Percentiles rank a stretch among this genome's conserved stretches.
Conservation (phyloP, 371 early-diverging fungal species). For the Saksenaea oblongispora region DNA sequence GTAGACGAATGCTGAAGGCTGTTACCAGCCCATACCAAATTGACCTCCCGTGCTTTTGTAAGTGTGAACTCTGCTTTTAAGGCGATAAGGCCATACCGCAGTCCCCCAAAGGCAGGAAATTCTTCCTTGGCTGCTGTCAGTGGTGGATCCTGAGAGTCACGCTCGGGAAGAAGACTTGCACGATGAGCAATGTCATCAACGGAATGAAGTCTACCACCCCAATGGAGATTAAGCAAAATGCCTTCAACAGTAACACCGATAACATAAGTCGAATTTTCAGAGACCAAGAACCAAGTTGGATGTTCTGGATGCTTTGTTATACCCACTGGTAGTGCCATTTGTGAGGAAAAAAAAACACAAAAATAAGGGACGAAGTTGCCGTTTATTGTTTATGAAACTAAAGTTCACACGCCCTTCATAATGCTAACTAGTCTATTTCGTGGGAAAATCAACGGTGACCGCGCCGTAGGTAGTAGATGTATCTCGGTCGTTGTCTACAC, state of each 20-base stretch:
- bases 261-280: slow-evolving; percentile 32
- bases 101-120: slow-evolving; percentile 42
- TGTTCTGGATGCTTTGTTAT: slow-evolving; percentile 21
- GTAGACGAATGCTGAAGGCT: not conserved
- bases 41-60: slow-evolving; percentile 35
- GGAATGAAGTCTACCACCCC: slow-evolving; percentile 32
- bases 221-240: slow-evolving; percentile 33
- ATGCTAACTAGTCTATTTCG: not conserved
- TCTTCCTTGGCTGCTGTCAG: slow-evolving; percentile 38
- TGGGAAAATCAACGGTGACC: not conserved
- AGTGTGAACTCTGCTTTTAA: slow-evolving; percentile 24
- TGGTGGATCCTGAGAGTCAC: slow-evolving; percentile 34
- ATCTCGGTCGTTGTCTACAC: not conserved
- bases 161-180: slow-evolving; percentile 2
- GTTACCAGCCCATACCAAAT: slow-evolving; percentile 16
- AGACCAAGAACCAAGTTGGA: slow-evolving; percentile 36
- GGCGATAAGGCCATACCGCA: slow-evolving; percentile 32
- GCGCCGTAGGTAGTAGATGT: not conserved
- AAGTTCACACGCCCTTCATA: not conserved
- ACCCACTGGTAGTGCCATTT: slow-evolving; percentile 7
- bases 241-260: slow-evolving; percentile 29
- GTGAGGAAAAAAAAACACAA: not conserved
- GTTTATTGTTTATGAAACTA: not conserved
- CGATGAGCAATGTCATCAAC: slow-evolving; percentile 16
- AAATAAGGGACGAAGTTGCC: not conserved